Conservation (phyloP, 2,329 filamentous ascomycete species). For the Fusarium setosum region DNA sequence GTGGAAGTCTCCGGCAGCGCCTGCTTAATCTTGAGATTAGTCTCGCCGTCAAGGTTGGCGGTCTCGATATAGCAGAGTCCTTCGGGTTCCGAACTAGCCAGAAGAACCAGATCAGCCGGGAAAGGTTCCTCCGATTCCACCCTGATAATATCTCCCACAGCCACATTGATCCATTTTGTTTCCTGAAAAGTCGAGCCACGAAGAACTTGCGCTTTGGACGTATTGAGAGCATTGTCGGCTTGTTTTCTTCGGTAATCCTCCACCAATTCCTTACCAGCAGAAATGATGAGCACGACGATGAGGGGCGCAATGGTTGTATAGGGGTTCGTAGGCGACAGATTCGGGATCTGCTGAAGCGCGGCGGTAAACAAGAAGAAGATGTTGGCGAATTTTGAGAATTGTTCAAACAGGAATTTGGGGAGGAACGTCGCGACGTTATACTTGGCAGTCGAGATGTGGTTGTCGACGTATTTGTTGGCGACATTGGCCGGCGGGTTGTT, state of each 20-base stretch:
- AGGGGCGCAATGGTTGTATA: slow-evolving; percentile 98
- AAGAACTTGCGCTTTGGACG: slow-evolving; percentile 85
- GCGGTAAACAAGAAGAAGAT: slow-evolving; percentile 99
- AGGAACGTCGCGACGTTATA: slow-evolving; percentile 95
- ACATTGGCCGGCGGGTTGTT: slow-evolving; percentile 96
- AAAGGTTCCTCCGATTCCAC: slow-evolving; percentile 97
- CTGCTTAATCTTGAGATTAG: slow-evolving; percentile 99
- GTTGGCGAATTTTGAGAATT: slow-evolving; percentile 99
- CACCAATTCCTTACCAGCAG: slow-evolving; percentile 91
- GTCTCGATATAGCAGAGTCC: slow-evolving; percentile 99
- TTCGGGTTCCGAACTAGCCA: slow-evolving; percentile 96
- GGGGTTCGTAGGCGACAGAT: slow-evolving; percentile 92
- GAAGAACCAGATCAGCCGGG: slow-evolving; percentile 89
- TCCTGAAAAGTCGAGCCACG: slow-evolving; percentile 87
- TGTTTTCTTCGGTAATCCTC: slow-evolving; percentile 92
- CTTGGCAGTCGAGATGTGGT: slow-evolving; percentile 97
- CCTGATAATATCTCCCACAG: slow-evolving; percentile 90
- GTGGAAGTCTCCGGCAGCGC: slow-evolving; percentile 91
- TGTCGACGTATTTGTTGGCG: slow-evolving; percentile 91
- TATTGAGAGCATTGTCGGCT: slow-evolving; percentile 88
- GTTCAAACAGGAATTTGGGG: slow-evolving; percentile 96
- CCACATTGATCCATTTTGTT: slow-evolving; percentile 92
- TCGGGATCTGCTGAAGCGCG: slow-evolving; percentile 92
- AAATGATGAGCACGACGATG: slow-evolving; percentile 90
- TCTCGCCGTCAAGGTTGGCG: slow-evolving; percentile 96